Conservation (phyloP, 2,329 filamentous ascomycete species). For the Microcyclospora pomicola region DNA sequence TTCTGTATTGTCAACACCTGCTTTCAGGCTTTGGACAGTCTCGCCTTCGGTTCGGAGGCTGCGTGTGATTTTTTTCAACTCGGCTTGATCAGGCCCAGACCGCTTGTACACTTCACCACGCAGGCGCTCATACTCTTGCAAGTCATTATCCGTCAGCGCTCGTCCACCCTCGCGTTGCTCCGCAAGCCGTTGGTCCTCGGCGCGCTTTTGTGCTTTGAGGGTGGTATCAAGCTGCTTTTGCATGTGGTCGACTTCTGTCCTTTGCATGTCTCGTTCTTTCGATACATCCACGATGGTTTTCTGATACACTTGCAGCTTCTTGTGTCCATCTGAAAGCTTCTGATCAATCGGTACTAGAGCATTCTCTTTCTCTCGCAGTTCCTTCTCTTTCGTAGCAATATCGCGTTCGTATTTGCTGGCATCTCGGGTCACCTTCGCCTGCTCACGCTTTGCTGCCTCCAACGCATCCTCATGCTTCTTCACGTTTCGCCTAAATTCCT, state of each 20-base stretch:
- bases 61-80: constrained; percentile 72
- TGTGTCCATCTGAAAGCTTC: constrained; percentile 68
- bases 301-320: constrained; percentile 54
- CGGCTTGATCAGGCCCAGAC: constrained; percentile 66
- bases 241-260: constrained; percentile 53
- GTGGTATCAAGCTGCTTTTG: constrained; percentile 70
- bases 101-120: constrained; percentile 73
- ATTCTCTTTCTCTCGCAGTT: constrained; percentile 75
- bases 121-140: constrained; percentile 77
- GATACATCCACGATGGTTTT: constrained; percentile 55
- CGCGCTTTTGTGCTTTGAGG: constrained; percentile 79
- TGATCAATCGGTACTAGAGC: constrained; percentile 79
- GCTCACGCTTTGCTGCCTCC: constrained; percentile 71
- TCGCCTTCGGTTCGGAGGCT: constrained; percentile 86
- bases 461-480: constrained; percentile 70
- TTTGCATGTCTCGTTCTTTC: constrained; percentile 64
- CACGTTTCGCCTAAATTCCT: constrained; percentile 78
- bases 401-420: constrained; percentile 69
- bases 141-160: constrained; percentile 70
- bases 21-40: constrained; percentile 75
- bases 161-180: constrained; percentile 75
- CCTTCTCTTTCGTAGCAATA: constrained; percentile 75
- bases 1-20: constrained; percentile 69
- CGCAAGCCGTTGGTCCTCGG: constrained; percentile 76
- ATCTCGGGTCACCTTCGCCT: constrained; percentile 60